Base-by-base conservation (phyloP, 164 flowering plant species). In the Annona cherimola region DNA sequence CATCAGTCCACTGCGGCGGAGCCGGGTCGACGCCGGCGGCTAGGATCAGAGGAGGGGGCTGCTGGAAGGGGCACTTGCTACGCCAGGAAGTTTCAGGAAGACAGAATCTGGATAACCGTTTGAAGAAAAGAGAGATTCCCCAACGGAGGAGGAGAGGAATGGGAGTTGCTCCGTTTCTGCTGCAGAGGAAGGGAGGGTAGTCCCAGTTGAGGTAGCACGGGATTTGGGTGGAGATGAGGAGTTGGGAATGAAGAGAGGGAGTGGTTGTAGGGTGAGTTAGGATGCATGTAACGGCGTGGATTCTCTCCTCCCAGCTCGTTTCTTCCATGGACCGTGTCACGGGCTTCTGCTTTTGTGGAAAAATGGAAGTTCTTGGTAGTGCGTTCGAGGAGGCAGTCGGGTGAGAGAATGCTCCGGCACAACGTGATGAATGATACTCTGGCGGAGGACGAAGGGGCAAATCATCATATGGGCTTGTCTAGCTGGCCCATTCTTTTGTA, bases 191-290 rank as follows among this genome's bases (percentile, higher is more conserved):
- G 2, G 98, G 98, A 0, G 96, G 96, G 79, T 86, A 94, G 76
- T 94, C 91, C 91, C 94, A 94, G 75, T 84, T 79, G 72, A 85
- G 87, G 76, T 86, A 91, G 76, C 94, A 89, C 19, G 96, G 97
- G 81, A 94, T 74, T 61, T 80, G 89, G 57, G 82, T 77, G 71
- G 97, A 75, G 44, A 91, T 80, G 86, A 91, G 87, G 76, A 87
- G 67, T 71, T 94, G 96, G 4, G 97, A 90, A 71, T 90, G 84
- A 71, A 94, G 89, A 1, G 91, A 61, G 2, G 97, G 98, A n/a
- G 82, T 63, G 74, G 80, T 84, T 71, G 96, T 87, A 14, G 89
- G 97, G 83, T 69, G 66, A 26, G 89, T 89, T 26, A 94, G 78
- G 71, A 94, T 79, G 83, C 91, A 94, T 45, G 96, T 90, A 67